Conservation (phyloP, 225 moss, liverwort and hornwort species). For the Pseudoscleropodium purum region DNA sequence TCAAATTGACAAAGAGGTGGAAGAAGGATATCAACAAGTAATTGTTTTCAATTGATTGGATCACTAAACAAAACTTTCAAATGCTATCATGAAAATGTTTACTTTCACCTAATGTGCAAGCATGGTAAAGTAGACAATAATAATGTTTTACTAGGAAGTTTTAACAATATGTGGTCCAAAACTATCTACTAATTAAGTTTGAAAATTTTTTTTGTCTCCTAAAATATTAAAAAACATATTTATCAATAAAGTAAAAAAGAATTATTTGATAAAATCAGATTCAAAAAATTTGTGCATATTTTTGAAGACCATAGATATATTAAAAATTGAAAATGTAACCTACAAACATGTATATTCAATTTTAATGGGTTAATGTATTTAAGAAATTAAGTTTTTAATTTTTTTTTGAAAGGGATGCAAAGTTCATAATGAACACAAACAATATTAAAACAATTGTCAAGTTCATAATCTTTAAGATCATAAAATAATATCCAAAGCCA, state of each 20-base stretch:
- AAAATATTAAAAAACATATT: background rate
- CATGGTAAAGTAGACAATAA: background rate
- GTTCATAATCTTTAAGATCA: background rate
- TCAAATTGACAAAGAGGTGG: accelerated
- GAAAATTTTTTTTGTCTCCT: accelerated
- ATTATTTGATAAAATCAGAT: background rate
- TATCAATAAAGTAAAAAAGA: background rate
- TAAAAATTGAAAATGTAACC: background rate
- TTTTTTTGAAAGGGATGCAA: background rate
- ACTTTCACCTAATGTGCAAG: background rate
- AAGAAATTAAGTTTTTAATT: background rate
- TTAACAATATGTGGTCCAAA: background rate
- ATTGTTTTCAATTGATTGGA: background rate
- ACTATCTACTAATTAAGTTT: background rate
- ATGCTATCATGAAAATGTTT: background rate
- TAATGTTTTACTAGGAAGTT: background rate
- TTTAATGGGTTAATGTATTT: accelerated
- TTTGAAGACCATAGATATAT: background rate
- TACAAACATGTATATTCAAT: background rate
- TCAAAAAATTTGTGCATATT: accelerated
- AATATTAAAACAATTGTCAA: background rate
- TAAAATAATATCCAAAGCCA: too few relatives aligned
- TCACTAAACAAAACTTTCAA: background rate
- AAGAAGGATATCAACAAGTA: background rate
- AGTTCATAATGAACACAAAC: background rate